A percentile compares a stretch with the other conserved stretches of the same genome.
These are phyloP conservation scores for Tilletiopsis washingtonensis DNA, from an alignment of 1,284 basidiomycete genomes.

Conservation along the genomic window DNA sequence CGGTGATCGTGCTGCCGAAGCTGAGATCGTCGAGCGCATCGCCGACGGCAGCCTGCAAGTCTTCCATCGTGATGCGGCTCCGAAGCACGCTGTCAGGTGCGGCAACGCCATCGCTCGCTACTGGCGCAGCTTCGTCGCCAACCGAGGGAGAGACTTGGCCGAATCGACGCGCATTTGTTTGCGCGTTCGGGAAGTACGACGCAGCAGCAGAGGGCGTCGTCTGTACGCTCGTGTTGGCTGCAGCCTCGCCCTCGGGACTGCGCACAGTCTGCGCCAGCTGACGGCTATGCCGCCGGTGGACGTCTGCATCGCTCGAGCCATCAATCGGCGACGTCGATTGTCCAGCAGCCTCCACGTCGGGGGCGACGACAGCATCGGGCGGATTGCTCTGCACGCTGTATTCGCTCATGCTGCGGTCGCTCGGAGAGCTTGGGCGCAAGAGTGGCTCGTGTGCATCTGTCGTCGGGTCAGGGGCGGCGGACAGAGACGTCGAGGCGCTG, in stretches of 20 bases:
- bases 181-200: not conserved
- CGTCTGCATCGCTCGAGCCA: not conserved
- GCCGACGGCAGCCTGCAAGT: slow-evolving; percentile 30
- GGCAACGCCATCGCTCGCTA: too few relatives aligned
- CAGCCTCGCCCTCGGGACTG: not conserved
- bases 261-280: not conserved
- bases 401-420: not conserved
- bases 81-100: too few relatives aligned
- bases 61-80: slow-evolving; percentile 14
- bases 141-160: not conserved
- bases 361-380: not conserved
- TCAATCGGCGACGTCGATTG: not conserved
- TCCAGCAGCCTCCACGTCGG: not conserved
- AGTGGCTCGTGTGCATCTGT: not conserved
- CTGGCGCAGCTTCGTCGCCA: not conserved
- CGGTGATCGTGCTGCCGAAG: slow-evolving; percentile 14
- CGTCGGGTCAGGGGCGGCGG: not conserved
- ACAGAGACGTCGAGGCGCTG: not conserved
- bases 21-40: slow-evolving; percentile 33
- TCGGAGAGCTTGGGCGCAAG: not conserved
- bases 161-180: not conserved
- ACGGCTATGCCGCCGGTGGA: not conserved
- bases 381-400: too few relatives aligned
- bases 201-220: not conserved
- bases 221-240: not conserved